These are phyloP conservation scores for Aspergillus incahuasiensis DNA, from an alignment of 495 filamentous ascomycete species.

Conservation along the genomic window DNA sequence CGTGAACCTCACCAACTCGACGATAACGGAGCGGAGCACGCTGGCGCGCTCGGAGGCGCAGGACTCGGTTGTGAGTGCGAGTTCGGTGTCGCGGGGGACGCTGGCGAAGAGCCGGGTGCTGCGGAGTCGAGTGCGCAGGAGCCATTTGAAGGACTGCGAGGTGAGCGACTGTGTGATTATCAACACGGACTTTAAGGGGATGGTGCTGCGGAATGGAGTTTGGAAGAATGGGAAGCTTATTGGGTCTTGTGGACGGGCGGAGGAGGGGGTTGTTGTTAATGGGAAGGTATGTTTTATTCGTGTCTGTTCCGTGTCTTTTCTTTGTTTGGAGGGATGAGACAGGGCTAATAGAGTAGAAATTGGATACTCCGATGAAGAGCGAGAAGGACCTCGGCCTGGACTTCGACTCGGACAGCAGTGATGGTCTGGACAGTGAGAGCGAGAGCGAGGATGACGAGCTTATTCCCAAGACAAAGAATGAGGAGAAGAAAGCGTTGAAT, in stretches of 20 bases:
- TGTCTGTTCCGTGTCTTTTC: too few relatives aligned
- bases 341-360: too few relatives aligned
- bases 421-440: slow-evolving; percentile 10
- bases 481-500: background rate
- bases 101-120: slow-evolving; percentile 9
- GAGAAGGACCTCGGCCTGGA: background rate
- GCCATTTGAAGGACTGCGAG: slow-evolving; percentile 27
- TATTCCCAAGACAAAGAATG: too few relatives aligned
- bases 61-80: slow-evolving; percentile 21
- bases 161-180: slow-evolving; percentile 28
- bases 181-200: slow-evolving; percentile 24
- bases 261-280: background rate
- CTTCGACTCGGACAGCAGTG: slow-evolving; percentile 7
- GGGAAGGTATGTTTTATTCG: slow-evolving; percentile 11
- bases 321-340: too few relatives aligned
- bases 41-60: slow-evolving; percentile 14
- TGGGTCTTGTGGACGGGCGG: slow-evolving; percentile 11
- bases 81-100: slow-evolving; percentile 14
- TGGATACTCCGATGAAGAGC: background rate
- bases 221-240: slow-evolving; percentile 33
- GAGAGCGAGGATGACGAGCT: background rate
- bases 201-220: slow-evolving; percentile 32
- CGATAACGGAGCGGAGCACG: slow-evolving; percentile 13
- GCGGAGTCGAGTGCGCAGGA: slow-evolving; percentile 15
- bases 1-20: slow-evolving; percentile 22